phyloP scores from a whole-genome alignment of 352 stramenopile genomes.

The Globisporangium rhizosaccharum region DNA sequence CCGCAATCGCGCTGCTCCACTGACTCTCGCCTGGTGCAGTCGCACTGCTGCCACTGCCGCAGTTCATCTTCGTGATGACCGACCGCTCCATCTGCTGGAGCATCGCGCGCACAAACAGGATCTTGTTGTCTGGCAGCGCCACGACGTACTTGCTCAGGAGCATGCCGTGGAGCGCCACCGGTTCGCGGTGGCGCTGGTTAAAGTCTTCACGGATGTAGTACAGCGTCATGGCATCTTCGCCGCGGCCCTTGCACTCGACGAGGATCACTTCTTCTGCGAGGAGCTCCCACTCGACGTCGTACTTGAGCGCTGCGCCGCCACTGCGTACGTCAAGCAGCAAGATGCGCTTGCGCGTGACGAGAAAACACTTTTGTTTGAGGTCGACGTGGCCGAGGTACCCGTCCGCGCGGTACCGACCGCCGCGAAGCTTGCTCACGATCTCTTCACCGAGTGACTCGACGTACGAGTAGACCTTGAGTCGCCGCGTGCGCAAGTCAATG shows the following conservation, averaged over 20 bases:
- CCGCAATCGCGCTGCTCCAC: constrained; percentile 20
- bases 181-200: constrained; percentile 7
- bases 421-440: constrained; percentile 75
- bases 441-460: constrained; percentile 86
- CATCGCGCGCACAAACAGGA: constrained; percentile 81
- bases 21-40: not conserved
- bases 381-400: constrained; percentile 82
- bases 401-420: constrained; percentile 68
- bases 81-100: constrained; percentile 82
- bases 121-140: constrained; percentile 61
- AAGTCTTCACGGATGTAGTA: constrained; percentile 81
- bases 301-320: constrained; percentile 34
- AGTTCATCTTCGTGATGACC: constrained; percentile 60
- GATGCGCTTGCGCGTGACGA: constrained; percentile 82
- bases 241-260: constrained; percentile 43
- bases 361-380: constrained; percentile 76
- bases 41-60: constrained; percentile 2
- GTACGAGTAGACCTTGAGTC: constrained; percentile 84
- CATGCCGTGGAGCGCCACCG: constrained; percentile 43
- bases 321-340: constrained; percentile 69
- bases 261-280: constrained; percentile 75
- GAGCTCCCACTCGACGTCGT: constrained; percentile 78
- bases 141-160: constrained; percentile 76
- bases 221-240: constrained; percentile 29
- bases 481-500: constrained; percentile 75